Base-by-base conservation (phyloP, 164 flowering plant genomes). In the Hamamelis virginiana region DNA sequence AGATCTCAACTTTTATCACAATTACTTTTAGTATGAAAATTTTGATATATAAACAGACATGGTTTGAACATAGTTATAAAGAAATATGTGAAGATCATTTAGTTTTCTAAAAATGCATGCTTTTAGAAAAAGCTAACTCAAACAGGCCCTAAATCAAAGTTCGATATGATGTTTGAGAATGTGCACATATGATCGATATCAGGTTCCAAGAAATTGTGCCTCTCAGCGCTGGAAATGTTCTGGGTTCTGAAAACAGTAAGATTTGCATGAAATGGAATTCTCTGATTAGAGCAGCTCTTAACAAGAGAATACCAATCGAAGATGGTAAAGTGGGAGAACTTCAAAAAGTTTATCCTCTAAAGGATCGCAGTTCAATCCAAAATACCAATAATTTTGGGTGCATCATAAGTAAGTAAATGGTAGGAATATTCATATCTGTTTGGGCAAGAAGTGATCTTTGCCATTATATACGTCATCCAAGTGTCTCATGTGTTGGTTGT, bases 161-260 rank as follows among this genome's bases (percentile, higher is more conserved):
- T n/a, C n/a, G n/a, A n/a, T 33, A 2, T 33, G 41, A 33, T 33
- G 41, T 33, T 2, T 6, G 41, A 33, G 41, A 2, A 33, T 33
- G 41, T 33, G 41, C 6, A 33, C 8, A 57, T 57, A 12, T 57
- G 12, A 21, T 33, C 41, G 41, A 33, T n/a, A n/a, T 22, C 80
- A 89, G 94, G 79, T 89, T 89, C 68, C 94, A 89, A 74, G 94
- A 89, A 73, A 70, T 83, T 8, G 91, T 89, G 55, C 91, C 94
- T 43, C 77, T 89, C 18, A 80, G 60, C 33, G 85, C 87, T 0
- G 74, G 79, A 8, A 87, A 84, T 69, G 76, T 89, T 70, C 75
- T 89, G 18, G 87, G 87, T 21, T 64, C 80, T 0, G 86, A 83
- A 48, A 84, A 87, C 22, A 80, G 57, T 16, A 73, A 77, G 60